phyloP scores from a whole-genome alignment of 768 basidiomycete genomes.

The Candolleomyces aberdarensis region DNA sequence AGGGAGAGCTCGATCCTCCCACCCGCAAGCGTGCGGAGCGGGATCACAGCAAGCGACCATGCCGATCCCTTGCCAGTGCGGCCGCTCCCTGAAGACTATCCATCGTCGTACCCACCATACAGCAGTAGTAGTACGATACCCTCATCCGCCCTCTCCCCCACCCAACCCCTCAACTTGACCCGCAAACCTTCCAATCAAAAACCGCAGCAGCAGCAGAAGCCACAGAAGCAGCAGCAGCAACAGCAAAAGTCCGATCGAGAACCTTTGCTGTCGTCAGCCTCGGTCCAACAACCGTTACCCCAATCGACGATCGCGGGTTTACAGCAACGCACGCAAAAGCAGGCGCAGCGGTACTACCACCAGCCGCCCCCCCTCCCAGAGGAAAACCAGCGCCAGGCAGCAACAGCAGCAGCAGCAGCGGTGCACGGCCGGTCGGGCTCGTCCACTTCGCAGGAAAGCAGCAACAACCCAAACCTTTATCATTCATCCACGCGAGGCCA shows the following conservation, averaged over 20 bases:
- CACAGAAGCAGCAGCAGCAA: too few relatives aligned
- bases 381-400: neutral
- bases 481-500: neutral
- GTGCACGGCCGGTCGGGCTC: neutral
- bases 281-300: neutral
- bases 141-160: too few relatives aligned
- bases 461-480: neutral
- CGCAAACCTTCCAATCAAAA: too few relatives aligned
- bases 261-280: neutral
- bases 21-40: neutral
- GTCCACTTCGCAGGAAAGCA: neutral
- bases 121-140: too few relatives aligned
- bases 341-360: neutral
- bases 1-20: neutral
- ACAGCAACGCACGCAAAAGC: neutral
- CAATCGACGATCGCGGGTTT: neutral
- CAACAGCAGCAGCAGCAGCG: neutral
- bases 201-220: too few relatives aligned
- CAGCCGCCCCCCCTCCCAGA: neutral
- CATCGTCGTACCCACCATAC: too few relatives aligned
- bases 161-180: too few relatives aligned
- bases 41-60: neutral
- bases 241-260: neutral
- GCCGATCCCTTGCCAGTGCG: too few relatives aligned
- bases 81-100: too few relatives aligned